Evolutionary conservation across 495 filamentous ascomycete species (phyloP).

Genomic region (Parathielavia hyrcaniae): DNA sequence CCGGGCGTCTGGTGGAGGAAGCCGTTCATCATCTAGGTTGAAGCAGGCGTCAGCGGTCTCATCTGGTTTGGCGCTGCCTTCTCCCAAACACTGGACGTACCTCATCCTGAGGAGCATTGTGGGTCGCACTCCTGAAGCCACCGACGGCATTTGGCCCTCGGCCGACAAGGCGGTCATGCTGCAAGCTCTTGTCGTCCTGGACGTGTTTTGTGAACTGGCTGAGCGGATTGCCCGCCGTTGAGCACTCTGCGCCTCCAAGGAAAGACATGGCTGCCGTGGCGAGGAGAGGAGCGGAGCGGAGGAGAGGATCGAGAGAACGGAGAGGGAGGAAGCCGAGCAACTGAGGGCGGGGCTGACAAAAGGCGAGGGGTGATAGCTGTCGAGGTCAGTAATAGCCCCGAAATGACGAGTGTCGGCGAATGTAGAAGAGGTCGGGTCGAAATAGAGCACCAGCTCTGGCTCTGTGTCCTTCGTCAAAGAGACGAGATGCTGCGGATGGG

Average conservation of each 20-base stretch:
- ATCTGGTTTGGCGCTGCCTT: background rate
- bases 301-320: background rate
- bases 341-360: slow-evolving; percentile 7
- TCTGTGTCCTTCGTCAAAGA: slow-evolving; percentile 1
- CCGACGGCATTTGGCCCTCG: slow-evolving; percentile 49
- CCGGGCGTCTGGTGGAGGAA: slow-evolving; percentile 67
- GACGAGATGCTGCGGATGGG: background rate
- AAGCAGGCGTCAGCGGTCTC: background rate
- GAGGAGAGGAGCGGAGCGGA: background rate
- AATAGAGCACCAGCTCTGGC: slow-evolving; percentile 9
- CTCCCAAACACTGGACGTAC: slow-evolving; percentile 30
- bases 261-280: slow-evolving; percentile 67
- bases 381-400: background rate
- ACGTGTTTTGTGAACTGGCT: slow-evolving; percentile 95
- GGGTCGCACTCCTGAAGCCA: slow-evolving; percentile 41
- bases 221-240: slow-evolving; percentile 90
- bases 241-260: slow-evolving; percentile 91
- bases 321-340: background rate
- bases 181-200: slow-evolving; percentile 87
- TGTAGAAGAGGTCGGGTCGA: slow-evolving; percentile 2
- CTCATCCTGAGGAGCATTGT: slow-evolving; percentile 42
- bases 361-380: background rate
- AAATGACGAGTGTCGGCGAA: background rate
- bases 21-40: slow-evolving; percentile 78
- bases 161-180: slow-evolving; percentile 78